Base-by-base conservation (phyloP, 2,329 filamentous ascomycete genomes). In the Dactylonectria macrodidyma region DNA sequence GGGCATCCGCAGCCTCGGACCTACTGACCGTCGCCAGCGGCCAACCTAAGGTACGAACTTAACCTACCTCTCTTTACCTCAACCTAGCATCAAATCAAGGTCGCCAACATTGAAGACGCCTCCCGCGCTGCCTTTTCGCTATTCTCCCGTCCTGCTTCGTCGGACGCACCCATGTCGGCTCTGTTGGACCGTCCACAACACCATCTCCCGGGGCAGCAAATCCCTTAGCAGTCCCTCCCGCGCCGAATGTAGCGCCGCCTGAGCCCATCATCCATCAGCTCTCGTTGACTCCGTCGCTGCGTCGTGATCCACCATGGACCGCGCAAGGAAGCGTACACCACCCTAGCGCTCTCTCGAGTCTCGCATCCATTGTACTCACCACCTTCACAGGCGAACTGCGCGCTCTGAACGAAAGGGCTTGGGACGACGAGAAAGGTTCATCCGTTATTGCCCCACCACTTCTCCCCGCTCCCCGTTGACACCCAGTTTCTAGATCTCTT, bases 381-480 rank as follows among this genome's bases (percentile, higher is more conserved):
- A 36, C 59, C 26, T 59, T 47, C 48, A 6, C 79, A 98, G 95
- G 94, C 85, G 93, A 97, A 86, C 88, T 98, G 84, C 93, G 95
- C 86, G 89, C 92, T 84, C 86, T 97, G 78, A 99, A 99, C 81
- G 88, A 91, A 79, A 90, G 90, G 83, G 93, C 92, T 70, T 99
- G 96, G 96, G 88, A 92, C 79, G 95, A 94, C 78, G 94, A 97
- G 77, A 91, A 89, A 86, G 93, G 95, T 97, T 69, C 47, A 68
- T 65, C 56, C 65, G 61, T 59, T 62, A 59, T 47, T 61, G 69
- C 69, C 70, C 65, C 71, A 64, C 62, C 64, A 68, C 65, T 50
- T 56, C 44, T 56, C 66, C 51, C 71, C 66, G 33, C 61, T 64
- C 58, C 67, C 67, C 67, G 38, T 65, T 76, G 46, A 74, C 70